phyloP scores from a whole-genome alignment of 192 early-diverging fungal genomes.

The Allomyces javanicus region DNA sequence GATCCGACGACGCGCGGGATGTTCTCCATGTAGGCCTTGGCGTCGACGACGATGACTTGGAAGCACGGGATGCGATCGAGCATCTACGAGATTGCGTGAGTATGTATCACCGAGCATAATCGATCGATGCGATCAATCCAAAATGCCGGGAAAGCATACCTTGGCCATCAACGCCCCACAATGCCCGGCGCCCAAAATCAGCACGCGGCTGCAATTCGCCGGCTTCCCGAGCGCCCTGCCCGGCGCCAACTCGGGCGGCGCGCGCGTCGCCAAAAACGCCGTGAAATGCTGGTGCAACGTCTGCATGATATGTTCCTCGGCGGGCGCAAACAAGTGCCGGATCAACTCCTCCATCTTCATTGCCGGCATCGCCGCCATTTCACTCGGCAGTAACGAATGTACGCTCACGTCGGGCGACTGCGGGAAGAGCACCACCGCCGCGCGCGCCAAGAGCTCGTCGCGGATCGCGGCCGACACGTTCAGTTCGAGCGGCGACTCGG shows the following conservation, averaged over 20 bases:
- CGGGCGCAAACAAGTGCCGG: neutral
- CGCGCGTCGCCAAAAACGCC: neutral
- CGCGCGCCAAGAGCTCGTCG: neutral
- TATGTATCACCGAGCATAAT: too few relatives aligned
- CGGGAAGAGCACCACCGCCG: neutral
- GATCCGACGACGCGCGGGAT: too few relatives aligned
- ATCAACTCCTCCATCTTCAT: neutral
- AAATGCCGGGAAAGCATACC: neutral
- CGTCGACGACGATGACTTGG: neutral
- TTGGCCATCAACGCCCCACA: neutral
- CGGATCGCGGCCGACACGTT: neutral
- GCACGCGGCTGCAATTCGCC: neutral
- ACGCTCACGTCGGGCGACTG: neutral
- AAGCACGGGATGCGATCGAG: neutral
- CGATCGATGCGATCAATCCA: too few relatives aligned
- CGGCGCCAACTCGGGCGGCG: neutral
- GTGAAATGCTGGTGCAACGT: neutral
- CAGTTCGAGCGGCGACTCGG: neutral
- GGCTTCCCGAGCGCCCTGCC: neutral
- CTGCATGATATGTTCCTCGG: neutral
- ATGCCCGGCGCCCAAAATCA: neutral
- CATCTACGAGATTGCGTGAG: too few relatives aligned
- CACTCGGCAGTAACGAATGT: neutral
- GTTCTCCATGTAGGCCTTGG: neutral
- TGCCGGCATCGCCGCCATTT: too few relatives aligned